A percentile compares a stretch with the other conserved stretches of the same genome.
Conservation (phyloP, 208 protist genomes). For the Trichomonas vaginalis region DNA sequence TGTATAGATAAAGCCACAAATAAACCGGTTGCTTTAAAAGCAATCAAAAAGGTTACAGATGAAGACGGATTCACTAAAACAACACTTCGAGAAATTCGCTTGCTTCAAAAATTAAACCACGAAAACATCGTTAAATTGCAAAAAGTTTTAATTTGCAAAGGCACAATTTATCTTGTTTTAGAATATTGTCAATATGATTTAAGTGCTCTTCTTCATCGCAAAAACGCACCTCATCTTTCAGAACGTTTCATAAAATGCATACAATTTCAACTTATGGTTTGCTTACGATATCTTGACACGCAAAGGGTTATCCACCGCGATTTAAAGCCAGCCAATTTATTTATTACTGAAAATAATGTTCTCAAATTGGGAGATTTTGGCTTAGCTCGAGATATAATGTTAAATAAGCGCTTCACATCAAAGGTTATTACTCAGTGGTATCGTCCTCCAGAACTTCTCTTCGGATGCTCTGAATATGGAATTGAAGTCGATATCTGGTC, state of each 20-base stretch:
- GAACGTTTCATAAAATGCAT: not conserved
- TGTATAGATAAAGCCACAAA: not conserved
- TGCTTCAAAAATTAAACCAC: not conserved
- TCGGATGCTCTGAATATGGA: not conserved
- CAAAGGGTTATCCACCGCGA: not conserved
- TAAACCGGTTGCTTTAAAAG: not conserved
- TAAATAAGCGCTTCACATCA: not conserved
- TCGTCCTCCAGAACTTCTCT: not conserved
- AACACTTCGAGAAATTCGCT: not conserved
- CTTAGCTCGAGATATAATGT: not conserved
- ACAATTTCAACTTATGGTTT: not conserved
- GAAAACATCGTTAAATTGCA: not conserved
- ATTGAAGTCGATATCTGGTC: not conserved
- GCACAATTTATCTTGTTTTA: not conserved
- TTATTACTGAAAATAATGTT: not conserved
- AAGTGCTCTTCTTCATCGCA: not conserved
- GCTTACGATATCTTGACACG: not conserved
- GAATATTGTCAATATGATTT: constrained; percentile 4
- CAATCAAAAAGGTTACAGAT: not conserved
- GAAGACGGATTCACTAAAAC: not conserved
- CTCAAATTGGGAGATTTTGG: constrained; percentile 7
- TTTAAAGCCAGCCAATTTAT: not conserved
- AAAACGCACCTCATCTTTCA: not conserved
- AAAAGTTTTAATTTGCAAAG: not conserved
- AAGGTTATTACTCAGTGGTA: not conserved